Base-by-base conservation (phyloP, 176 grass and related monocot species). In the Avena eriantha region DNA sequence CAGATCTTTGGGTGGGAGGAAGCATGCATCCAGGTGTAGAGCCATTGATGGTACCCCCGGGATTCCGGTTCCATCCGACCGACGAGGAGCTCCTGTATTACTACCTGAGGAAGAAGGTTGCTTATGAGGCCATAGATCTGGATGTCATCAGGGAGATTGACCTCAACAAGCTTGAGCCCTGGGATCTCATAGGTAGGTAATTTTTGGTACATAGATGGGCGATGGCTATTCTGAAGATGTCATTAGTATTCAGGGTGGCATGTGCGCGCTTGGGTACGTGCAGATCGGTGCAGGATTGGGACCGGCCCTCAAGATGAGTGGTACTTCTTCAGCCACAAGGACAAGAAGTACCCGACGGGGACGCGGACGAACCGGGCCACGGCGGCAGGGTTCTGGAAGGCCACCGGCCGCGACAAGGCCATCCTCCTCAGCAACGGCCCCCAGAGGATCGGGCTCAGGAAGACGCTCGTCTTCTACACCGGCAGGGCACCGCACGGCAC, bases 301-400 rank as follows among this genome's bases (percentile, higher is more conserved):
- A 87, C 97, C 1, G 95, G 94, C 7, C 92, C 97, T 46, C 97
- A 99, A 89, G 96, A 93, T 66, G 97, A 99, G 76, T 99, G 97
- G 97, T 99, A 99, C 47, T 99, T 99, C 97, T 99, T 99, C 79
- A 99, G 97, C 82, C 97, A 96, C 87, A 99, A 99, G 87, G 97
- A 99, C 80, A 99, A 99, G 87, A 99, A 99, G 85, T 99, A 99
- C 49, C 97, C 97, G 4, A 99, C 97, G n/a, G 97, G 97, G 49
- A 99, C 94, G 16, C 77, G 97, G 7, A 99, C 97, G 59, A 99
- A 96, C 88, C 85, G 97, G 8, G 97, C 97, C 1, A 99, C 97
- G 7, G 90, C 90, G 2, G 97, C 89, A 2, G 97, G 97, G 0
- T 96, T 99, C 83, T 99, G 97, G 97, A 99, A 99, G 88, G 97